Evolutionary conservation across 2,329 filamentous ascomycete species (phyloP), one percentile per base, ranked within the genome.

Genomic region (Amauroascus verrucosus): DNA sequence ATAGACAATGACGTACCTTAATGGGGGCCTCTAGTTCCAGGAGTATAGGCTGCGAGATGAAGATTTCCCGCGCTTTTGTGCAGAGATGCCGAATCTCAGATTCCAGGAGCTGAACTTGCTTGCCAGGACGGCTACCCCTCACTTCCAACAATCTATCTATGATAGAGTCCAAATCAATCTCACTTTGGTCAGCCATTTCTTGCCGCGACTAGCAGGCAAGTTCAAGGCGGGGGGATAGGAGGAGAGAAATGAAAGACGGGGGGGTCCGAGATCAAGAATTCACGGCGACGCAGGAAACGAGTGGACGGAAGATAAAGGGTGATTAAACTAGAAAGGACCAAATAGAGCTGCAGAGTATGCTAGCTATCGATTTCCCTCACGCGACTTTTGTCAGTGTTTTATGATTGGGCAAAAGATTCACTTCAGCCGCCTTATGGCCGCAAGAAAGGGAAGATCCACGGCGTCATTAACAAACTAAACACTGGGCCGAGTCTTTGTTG

Each of bases 101-200:
- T 74, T 98, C 93, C 61, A 95, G 79, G 62, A 98, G 82, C 77
- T 97, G 91, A 53, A 98, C 93, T 76, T 97, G 93, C 79, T 98
- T 98, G 66, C 93, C 93, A 55, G 93, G 93, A 68, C 93, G 85
- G 80, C 90, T 96, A 70, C 91, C 93, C 75, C 93, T 86, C 70
- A 97, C 93, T 77, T 98, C 93, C 69, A 97, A 80, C 68, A 98
- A 82, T 74, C 93, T 84, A 75, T 97, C 91, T 79, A 98, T 97
- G 83, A 97, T 95, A 67, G 90, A 96, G 75, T 98, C 93, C 77
- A 98, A 81, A 77, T 97, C 91, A 76, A 97, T 88, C 75, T 97
- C 91, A 75, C 88, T 80, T 68, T 81, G 76, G 73, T 86, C 84
- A 71, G 83, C 83, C 84, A 87, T 87, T 69, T 70, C 73, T 71